Conservation (phyloP, 2,329 filamentous ascomycete genomes). For the Trichoderma koningiopsis region DNA sequence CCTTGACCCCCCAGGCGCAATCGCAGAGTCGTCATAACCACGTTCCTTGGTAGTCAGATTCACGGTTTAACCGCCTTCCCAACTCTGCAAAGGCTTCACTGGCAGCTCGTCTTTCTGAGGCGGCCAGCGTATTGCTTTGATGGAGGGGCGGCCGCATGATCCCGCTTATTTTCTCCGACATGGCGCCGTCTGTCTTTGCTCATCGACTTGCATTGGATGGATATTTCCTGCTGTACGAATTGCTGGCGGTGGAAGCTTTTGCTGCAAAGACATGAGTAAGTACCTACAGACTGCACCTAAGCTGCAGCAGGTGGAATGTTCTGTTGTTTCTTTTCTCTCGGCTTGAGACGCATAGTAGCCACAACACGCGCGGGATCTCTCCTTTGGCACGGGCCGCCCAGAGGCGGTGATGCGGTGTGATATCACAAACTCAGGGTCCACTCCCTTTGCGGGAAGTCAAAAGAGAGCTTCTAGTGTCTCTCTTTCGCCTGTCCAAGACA, state of each 20-base stretch:
- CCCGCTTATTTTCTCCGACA: conserved; percentile 19
- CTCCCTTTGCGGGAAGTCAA: neutral
- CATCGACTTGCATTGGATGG: neutral
- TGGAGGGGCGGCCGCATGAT: conserved; percentile 18
- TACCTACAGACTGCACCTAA: no score
- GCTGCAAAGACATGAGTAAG: neutral
- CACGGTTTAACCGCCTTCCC: conserved; percentile 4
- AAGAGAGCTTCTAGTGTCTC: neutral
- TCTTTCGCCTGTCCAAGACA: neutral
- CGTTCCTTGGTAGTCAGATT: neutral
- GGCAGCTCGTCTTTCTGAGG: conserved; percentile 13
- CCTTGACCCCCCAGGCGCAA: neutral
- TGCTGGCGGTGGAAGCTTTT: neutral
- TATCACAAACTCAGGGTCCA: conserved; percentile 14
- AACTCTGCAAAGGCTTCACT: neutral
- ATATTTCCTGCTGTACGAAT: neutral
- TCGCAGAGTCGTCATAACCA: neutral
- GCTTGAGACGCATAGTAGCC: neutral
- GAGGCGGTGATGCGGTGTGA: conserved; percentile 18
- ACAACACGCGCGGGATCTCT: neutral
- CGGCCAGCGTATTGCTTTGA: conserved; percentile 18
- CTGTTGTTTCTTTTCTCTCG: neutral
- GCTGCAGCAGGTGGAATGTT: neutral
- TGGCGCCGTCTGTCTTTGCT: conserved; percentile 3
- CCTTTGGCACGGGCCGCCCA: conserved; percentile 14